Conservation (phyloP, 108 stramenopile species). For the Nitzschia sp. region DNA sequence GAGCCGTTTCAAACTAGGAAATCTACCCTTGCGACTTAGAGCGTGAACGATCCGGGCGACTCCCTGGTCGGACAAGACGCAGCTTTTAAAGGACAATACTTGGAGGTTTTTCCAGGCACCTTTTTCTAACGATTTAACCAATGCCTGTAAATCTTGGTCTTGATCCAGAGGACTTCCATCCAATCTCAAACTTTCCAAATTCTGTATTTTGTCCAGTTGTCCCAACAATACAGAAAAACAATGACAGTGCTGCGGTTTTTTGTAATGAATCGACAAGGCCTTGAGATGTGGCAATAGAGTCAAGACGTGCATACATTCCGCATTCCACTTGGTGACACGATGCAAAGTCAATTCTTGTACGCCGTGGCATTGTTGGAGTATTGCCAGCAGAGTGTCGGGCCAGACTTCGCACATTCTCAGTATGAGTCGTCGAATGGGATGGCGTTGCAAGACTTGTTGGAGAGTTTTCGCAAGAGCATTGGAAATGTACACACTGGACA, state of each 20-base stretch:
- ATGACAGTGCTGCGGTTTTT: not conserved
- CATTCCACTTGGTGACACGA: not conserved
- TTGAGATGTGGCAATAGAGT: not conserved
- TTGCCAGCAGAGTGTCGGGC: not conserved
- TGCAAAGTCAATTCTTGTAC: not conserved
- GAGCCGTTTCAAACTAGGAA: not conserved
- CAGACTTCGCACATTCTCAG: conserved; percentile 4
- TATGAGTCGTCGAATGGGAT: not conserved
- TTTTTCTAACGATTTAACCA: not conserved
- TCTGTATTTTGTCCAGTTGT: not conserved
- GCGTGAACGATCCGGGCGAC: not conserved
- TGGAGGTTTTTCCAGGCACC: not conserved
- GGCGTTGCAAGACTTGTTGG: not conserved
- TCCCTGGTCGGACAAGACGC: not conserved
- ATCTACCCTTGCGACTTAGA: not conserved
- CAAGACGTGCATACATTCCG: not conserved
- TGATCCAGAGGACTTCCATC: conserved; percentile 1
- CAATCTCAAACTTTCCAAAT: not conserved
- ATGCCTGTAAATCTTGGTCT: not conserved
- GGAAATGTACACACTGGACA: conserved; percentile 3
- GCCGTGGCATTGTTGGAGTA: not conserved
- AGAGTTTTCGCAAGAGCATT: not conserved
- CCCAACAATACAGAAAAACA: not conserved
- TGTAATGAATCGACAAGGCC: conserved; percentile 6
- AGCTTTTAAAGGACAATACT: conserved; percentile 12